Evolutionary conservation across 352 stramenopile genomes (phyloP), one percentile per base, ranked within the genome.

Genomic region (Thraustochytrium striatum): DNA sequence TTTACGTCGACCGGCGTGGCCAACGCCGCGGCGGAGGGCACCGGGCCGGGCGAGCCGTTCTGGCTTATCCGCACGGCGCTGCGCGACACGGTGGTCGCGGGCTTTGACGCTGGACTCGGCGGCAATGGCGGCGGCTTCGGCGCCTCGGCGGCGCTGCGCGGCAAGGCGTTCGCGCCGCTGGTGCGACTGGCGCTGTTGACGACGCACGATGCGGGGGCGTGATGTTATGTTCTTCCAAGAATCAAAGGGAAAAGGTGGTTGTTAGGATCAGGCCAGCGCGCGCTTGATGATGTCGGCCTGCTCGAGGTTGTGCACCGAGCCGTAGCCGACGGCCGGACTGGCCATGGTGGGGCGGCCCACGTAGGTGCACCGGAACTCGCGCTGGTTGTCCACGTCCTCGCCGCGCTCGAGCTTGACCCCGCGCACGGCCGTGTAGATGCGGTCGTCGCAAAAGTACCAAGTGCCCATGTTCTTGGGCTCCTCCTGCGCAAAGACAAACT

Each of bases 391-490:
- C 7, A 75, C 41, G 38, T 8, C 16, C 19, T 69, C 52, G n/a
- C 58, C 79, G 33, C 43, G 41, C 28, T 65, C n/a, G 9, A 61
- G 39, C 28, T 32, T 96, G 44, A 97, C 89, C 84, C 95, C 89
- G 69, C 89, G 89, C 35, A 95, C 90, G 38, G 94, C 90, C 41
- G 95, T 98, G 88, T 97, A 94, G 73, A 98, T 95, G 81, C 94
- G 90, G 61, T 94, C 93, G 38, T 85, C 84, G 36, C 5, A 96
- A 87, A 75, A 96, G 98, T 11, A 87, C 86, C 95, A 99, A 33
- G 92, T 89, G 25, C 97, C 97, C 94, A 98, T 98, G 84, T 99
- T 99, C 85, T 98, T 97, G 28, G 91, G 94, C 82, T 98, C 96
- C 84, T 99, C 96, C 84, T 99, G 97, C 16, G 93, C 89, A 92